These are phyloP conservation scores for Coniella vitis DNA, from an alignment of 2,329 filamentous ascomycete species.

Conservation along the genomic window DNA sequence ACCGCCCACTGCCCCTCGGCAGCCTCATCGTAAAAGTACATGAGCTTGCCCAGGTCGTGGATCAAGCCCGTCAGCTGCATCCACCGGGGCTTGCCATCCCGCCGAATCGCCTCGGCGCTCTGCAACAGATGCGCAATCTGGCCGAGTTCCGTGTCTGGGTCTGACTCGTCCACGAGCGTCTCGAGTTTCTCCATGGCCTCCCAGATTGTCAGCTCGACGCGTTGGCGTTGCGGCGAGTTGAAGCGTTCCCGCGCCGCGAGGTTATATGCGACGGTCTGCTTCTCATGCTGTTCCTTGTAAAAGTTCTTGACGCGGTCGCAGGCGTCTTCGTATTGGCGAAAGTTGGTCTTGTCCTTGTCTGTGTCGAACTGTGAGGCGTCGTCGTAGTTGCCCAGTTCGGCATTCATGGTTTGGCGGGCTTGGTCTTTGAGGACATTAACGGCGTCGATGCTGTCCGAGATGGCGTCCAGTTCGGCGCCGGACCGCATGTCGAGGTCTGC, in stretches of 20 bases:
- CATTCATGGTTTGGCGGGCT: constrained; percentile 7
- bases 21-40: constrained; percentile 62
- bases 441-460: constrained; percentile 29
- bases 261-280: constrained; percentile 79
- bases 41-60: constrained; percentile 73
- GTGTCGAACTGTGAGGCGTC: constrained; percentile 24
- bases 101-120: constrained; percentile 80
- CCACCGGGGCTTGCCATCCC: constrained; percentile 76
- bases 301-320: constrained; percentile 82
- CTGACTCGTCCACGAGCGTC: constrained; percentile 82
- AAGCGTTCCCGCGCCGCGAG: constrained; percentile 69
- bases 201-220: constrained; percentile 78
- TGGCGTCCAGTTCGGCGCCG: constrained; percentile 26
- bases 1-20: constrained; percentile 91
- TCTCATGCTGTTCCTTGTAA: constrained; percentile 66
- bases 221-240: constrained; percentile 52
- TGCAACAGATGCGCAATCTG: constrained; percentile 90
- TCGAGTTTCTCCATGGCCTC: constrained; percentile 89
- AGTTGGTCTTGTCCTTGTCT: constrained; percentile 28
- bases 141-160: constrained; percentile 79
- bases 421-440: constrained; percentile 25
- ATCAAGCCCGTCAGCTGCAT: constrained; percentile 74
- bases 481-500: constrained; percentile 17
- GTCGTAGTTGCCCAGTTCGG: constrained; percentile 14
- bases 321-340: constrained; percentile 71